A percentile compares a stretch with the other conserved stretches of the same genome.
Conservation (phyloP, 805 yeast species). For the Schizosaccharomyces lindneri region DNA sequence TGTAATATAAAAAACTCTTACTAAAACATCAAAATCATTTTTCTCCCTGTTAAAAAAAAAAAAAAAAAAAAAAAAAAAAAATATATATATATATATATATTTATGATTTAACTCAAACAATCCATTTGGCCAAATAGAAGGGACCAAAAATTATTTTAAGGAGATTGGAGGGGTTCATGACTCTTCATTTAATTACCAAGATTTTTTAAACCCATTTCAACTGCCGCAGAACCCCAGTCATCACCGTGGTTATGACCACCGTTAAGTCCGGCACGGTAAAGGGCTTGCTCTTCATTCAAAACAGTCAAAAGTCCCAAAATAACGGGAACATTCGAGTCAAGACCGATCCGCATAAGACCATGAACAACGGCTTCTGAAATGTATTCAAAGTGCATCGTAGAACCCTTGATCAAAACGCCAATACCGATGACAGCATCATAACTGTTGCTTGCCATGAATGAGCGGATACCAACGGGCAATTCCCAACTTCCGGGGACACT, state of each 20-base stretch:
- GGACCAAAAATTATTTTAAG: no score
- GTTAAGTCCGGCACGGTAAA: slow-evolving; percentile 65
- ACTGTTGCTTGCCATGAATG: slow-evolving; percentile 2
- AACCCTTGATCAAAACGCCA: slow-evolving; percentile 85
- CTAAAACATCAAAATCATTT: no score
- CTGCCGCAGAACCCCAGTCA: slow-evolving; percentile 98
- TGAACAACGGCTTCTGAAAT: slow-evolving; percentile 75
- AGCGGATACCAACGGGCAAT: slow-evolving; percentile 26
- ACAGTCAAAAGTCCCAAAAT: slow-evolving; percentile 88
- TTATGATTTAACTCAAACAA: no score
- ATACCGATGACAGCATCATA: slow-evolving; percentile 79
- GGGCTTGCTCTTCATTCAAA: slow-evolving; percentile 81
- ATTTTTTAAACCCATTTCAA: slow-evolving; percentile 44
- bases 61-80: no score
- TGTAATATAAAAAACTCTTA: no score
- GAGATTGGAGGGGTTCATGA: no score
- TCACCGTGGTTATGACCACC: slow-evolving; percentile 87
- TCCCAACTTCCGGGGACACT: slow-evolving; percentile 91
- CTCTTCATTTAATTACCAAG: neutral
- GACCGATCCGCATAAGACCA: slow-evolving; percentile 63
- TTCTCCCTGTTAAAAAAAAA: no score
- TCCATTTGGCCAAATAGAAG: no score
- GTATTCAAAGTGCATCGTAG: slow-evolving; percentile 95
- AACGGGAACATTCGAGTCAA: slow-evolving; percentile 45
- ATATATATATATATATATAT: no score